Percentiles rank a stretch among this genome's conserved stretches.
Evolutionary conservation across 208 protist species (phyloP).

Genomic region (Wallacemonas collosoma): DNA sequence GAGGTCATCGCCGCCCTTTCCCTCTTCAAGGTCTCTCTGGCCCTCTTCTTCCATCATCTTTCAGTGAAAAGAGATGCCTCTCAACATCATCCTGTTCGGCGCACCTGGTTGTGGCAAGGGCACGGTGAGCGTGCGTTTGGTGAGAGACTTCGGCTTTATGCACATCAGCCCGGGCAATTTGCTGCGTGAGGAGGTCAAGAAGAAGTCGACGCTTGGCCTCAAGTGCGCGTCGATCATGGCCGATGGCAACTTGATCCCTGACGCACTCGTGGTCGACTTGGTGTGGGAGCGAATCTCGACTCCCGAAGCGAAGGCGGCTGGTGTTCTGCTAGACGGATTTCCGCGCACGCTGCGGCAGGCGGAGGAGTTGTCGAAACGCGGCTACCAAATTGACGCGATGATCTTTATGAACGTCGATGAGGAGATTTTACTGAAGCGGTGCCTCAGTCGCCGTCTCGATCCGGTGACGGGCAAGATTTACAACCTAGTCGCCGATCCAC

Average conservation of each 20-base stretch:
- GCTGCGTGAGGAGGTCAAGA: constrained; percentile 86
- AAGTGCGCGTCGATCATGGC: constrained; percentile 53
- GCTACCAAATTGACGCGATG: constrained; percentile 74
- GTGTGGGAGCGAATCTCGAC: constrained; percentile 49
- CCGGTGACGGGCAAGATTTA: constrained; percentile 78
- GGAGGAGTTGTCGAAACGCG: constrained; percentile 43
- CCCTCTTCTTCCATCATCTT: neutral
- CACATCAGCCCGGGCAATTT: constrained; percentile 92
- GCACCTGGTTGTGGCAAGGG: constrained; percentile 82
- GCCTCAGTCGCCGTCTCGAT: constrained; percentile 63
- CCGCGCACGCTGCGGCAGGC: constrained; percentile 93
- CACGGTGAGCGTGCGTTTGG: constrained; percentile 83
- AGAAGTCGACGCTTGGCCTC: constrained; percentile 55
- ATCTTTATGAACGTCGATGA: constrained; percentile 68
- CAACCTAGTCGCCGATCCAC: constrained; percentile 75
- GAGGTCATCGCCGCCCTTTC: neutral
- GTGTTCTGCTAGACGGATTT: constrained; percentile 94
- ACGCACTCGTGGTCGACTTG: constrained; percentile 76
- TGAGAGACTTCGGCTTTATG: constrained; percentile 76
- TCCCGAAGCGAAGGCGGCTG: constrained; percentile 38
- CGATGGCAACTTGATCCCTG: constrained; percentile 80
- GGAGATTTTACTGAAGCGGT: constrained; percentile 54
- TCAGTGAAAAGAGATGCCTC: constrained; percentile 34
- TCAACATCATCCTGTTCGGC: constrained; percentile 77
- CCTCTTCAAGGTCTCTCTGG: neutral